phyloP scores from a whole-genome alignment of 2,329 filamentous ascomycete genomes.

The Cladosporium sp. region DNA sequence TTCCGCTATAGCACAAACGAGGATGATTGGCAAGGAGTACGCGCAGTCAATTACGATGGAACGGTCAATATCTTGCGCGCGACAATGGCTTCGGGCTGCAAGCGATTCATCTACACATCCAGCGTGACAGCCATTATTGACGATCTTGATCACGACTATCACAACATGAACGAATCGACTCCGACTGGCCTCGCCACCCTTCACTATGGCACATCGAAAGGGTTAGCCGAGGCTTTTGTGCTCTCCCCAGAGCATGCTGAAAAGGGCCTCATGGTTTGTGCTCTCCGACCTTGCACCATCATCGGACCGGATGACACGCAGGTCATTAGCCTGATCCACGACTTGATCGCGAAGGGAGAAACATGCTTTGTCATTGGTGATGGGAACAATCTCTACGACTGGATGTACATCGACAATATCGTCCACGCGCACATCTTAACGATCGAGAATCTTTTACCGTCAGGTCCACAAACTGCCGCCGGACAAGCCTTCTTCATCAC shows the following conservation, averaged over 20 bases:
- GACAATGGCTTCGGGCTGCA: constrained; percentile 65
- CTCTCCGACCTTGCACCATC: constrained; percentile 82
- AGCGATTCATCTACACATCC: constrained; percentile 84
- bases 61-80: constrained; percentile 74
- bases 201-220: constrained; percentile 90
- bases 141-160: constrained; percentile 66
- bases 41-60: constrained; percentile 82
- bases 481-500: constrained; percentile 73
- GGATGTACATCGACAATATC: constrained; percentile 65
- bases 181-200: constrained; percentile 67
- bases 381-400: constrained; percentile 67
- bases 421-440: constrained; percentile 81
- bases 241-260: constrained; percentile 62
- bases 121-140: constrained; percentile 84
- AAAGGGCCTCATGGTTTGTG: constrained; percentile 42
- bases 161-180: constrained; percentile 81
- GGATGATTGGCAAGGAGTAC: constrained; percentile 56
- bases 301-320: constrained; percentile 86
- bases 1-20: constrained; percentile 37
- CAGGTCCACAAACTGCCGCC: constrained; percentile 48
- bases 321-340: constrained; percentile 67
- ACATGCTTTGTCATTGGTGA: constrained; percentile 76
- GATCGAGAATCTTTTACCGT: constrained; percentile 65
- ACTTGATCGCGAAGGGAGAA: constrained; percentile 63
- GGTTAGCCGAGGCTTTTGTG: constrained; percentile 75